phyloP scores from a whole-genome alignment of 2,329 filamentous ascomycete genomes.

The Aphanoascus verrucosus region DNA sequence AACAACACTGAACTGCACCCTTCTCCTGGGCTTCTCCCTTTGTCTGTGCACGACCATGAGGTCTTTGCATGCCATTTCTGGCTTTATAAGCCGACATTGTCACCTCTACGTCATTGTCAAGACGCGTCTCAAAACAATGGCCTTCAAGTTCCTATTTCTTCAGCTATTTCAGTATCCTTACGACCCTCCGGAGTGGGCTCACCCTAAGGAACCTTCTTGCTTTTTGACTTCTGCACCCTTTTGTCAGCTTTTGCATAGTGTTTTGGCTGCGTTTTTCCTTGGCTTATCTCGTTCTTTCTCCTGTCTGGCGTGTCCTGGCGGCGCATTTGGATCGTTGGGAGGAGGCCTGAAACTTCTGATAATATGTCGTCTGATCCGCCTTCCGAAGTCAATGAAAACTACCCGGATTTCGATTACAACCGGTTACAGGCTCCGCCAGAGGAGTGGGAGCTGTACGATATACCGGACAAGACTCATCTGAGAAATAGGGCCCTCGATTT shows the following conservation, averaged over 20 bases:
- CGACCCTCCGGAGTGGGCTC: slow-evolving; percentile 10
- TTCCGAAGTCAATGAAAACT: slow-evolving; percentile 13
- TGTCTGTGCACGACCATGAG: not conserved
- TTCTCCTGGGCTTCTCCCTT: not conserved
- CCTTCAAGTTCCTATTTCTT: slow-evolving; percentile 28
- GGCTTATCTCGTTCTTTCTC: not conserved
- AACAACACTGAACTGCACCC: not conserved
- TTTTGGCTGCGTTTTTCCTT: not conserved
- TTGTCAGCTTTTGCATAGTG: not conserved
- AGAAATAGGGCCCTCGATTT: slow-evolving; percentile 10
- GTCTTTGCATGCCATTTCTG: slow-evolving; percentile 1
- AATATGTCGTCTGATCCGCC: slow-evolving; percentile 7
- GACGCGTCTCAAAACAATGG: slow-evolving; percentile 24
- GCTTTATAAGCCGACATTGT: slow-evolving; percentile 7
- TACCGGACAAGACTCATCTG: slow-evolving; percentile 13
- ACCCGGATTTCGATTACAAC: slow-evolving; percentile 12
- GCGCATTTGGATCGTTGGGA: not conserved
- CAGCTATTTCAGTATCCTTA: slow-evolving; percentile 24
- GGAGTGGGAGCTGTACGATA: slow-evolving; percentile 15
- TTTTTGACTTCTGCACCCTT: slow-evolving; percentile 2
- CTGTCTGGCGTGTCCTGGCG: not conserved
- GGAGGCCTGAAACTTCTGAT: not conserved
- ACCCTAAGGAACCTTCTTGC: not conserved
- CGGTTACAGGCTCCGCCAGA: slow-evolving; percentile 6
- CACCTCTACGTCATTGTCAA: slow-evolving; percentile 20